A percentile compares a stretch with the other conserved stretches of the same genome.
Conservation (phyloP, 2,329 filamentous ascomycete species). For the Exutisphaerella laricina region DNA sequence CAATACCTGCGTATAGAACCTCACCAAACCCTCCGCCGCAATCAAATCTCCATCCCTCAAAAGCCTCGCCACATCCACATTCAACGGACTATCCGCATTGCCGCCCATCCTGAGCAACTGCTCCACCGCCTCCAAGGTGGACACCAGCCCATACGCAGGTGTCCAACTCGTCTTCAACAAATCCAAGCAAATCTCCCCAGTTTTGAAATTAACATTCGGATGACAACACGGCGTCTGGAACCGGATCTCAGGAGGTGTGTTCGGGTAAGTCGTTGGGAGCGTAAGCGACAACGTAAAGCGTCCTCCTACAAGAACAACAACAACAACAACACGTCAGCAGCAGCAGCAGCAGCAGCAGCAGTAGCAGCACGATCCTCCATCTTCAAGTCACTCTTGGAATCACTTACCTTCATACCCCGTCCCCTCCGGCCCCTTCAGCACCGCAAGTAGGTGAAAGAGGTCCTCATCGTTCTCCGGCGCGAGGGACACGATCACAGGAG, state of each 20-base stretch:
- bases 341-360: too few relatives aligned
- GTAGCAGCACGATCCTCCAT: too few relatives aligned
- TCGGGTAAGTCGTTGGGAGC: constrained; percentile 73
- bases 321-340: too few relatives aligned
- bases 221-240: constrained; percentile 85
- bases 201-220: constrained; percentile 68
- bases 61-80: constrained; percentile 70
- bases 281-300: constrained; percentile 76
- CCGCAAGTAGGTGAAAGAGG: constrained; percentile 55
- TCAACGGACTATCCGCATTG: constrained; percentile 69
- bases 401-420: constrained; percentile 60
- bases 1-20: constrained; percentile 61
- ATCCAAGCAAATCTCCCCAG: constrained; percentile 91
- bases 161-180: constrained; percentile 74
- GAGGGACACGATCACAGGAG: constrained; percentile 52
- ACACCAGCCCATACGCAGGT: constrained; percentile 74
- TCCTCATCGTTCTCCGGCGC: constrained; percentile 54
- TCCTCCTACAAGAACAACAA: too few relatives aligned
- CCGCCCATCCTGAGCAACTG: constrained; percentile 59
- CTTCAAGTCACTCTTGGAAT: too few relatives aligned
- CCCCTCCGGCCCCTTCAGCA: constrained; percentile 54
- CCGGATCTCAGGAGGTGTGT: constrained; percentile 66
- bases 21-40: constrained; percentile 63
- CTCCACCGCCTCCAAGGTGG: constrained; percentile 66
- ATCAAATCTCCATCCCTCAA: constrained; percentile 62